Evolutionary conservation across 805 yeast species (phyloP), one percentile per base, ranked within the genome.

Genomic region (Saturnispora halmiae): DNA sequence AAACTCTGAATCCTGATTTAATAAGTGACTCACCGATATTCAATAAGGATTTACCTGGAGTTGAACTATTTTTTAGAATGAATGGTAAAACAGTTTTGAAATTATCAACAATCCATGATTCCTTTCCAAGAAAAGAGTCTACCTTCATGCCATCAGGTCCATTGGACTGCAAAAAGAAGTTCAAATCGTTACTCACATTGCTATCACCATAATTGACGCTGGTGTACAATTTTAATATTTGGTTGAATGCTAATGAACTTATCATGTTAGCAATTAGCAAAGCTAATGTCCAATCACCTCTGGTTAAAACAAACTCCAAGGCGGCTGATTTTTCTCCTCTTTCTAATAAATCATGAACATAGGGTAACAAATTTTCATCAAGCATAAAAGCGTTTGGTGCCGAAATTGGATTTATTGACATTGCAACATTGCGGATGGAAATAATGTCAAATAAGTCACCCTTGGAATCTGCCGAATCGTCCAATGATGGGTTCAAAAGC

Each of bases 211-310:
- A 51, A 18, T 45, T 47, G 6, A 37, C 31, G 1, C 43, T 22
- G 1, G 55, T 35, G 43, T 52, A 61, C 11, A 57, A 32, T 19
- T 77, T 66, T 5, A 80, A 78, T 2, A 80, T 71, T 19, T 55
- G 51, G 9, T 49, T 40, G 31, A 57, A 50, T 29, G 67, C 66
- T 3, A 75, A 78, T 16, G 73, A 72, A 2, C 92, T 81, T 21
- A 76, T 62, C 14, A 84, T 58, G 45, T 79, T 72, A 1, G 94
- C 78, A 37, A 88, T 64, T 24, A 86, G 56, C 41, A 90, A 60
- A 0, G 95, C 82, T 58, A 87, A 66, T 0, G 90, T 77, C 81
- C 84, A 88, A 48, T 84, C 83, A 8, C 75, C 72, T 40, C 74
- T 72, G 2, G 70, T 65, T 15, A 87, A 56, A 1, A 92, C 78